Evolutionary conservation across 139 green algal genomes (phyloP).

Genomic region (Edaphochlamys debaryana): DNA sequence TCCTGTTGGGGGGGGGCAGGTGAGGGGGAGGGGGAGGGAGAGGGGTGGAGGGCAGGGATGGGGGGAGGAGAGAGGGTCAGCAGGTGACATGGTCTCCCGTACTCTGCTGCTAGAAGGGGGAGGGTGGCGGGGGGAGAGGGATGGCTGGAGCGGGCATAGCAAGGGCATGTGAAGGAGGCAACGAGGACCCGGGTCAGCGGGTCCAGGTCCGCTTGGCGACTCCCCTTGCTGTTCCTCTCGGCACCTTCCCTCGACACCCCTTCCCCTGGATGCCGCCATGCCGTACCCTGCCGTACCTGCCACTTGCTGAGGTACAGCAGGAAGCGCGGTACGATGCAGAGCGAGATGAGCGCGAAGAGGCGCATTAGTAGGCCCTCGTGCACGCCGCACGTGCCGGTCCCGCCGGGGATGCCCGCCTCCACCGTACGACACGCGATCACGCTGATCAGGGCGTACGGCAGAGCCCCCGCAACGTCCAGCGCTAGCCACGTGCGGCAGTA

Average conservation of each 20-base stretch:
- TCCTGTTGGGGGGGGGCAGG: neutral
- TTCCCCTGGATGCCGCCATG: no score
- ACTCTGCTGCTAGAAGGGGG: no score
- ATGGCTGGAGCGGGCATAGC: no score
- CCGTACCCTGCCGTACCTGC: slow-evolving; percentile 37
- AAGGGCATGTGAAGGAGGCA: no score
- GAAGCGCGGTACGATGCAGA: slow-evolving; percentile 22
- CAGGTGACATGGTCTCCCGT: no score
- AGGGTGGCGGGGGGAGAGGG: no score
- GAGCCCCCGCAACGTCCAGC: slow-evolving; percentile 41
- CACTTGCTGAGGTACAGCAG: slow-evolving; percentile 47
- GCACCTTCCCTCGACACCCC: no score
- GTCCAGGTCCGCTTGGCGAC: no score
- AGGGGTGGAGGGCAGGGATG: neutral
- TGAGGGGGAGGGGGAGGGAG: neutral
- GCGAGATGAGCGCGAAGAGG: slow-evolving; percentile 17
- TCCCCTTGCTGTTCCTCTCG: no score
- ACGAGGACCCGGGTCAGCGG: no score
- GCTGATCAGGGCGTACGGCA: slow-evolving; percentile 43
- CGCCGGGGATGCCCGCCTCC: neutral
- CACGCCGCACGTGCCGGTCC: neutral
- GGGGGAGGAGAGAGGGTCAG: no score
- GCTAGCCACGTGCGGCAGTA: slow-evolving; percentile 37
- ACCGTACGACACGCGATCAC: slow-evolving; percentile 7
- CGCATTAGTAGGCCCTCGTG: neutral